Base-by-base conservation (phyloP, 495 filamentous ascomycete species). In the Mycothermus thermophilus region DNA sequence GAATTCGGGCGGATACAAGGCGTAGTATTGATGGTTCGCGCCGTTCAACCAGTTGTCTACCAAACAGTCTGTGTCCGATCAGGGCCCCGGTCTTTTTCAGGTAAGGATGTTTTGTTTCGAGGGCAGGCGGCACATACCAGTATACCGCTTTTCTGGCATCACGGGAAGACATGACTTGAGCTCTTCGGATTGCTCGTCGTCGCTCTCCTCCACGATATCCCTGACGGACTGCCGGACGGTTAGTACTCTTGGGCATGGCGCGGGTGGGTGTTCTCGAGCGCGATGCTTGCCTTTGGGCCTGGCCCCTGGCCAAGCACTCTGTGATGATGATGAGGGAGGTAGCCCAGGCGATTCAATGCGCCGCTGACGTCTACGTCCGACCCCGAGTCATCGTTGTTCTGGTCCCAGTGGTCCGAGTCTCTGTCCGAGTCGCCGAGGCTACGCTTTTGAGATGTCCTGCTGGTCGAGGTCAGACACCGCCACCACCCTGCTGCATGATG, bases 1-100 rank as follows among this genome's bases (percentile, higher is more conserved):
- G 27, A 69, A 73, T 5, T 56, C 55, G 2, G 63, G 52, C 9
- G 60, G 63, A 30, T 70, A 72, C 2, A 72, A 42, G 37, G 55
- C 41, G 36, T 63, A 67, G 37, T 71, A 74, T 24, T 63, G 60
- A 27, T 61, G 58, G 38, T 71, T 74, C 14, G 57, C 59, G 7
- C 58, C 54, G 33, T 50, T 51, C 16, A 71, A 50, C 41, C 60
- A 73, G 36, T 61, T 59, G 34, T 68, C 61, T 7, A 71, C 54
- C 10, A 72, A 50, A 8, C 59, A 59, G 33, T 72, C 69, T 70
- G 32, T 22, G 1, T 17, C 8, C 3, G 0, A 38, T 69, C 59
- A 68, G 34, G 13, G 27, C n/a, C 12, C n/a, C 22, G 22, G 6
- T 25, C 22, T n/a, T n/a, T n/a, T n/a, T n/a, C n/a, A 6, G 22